phyloP scores from a whole-genome alignment of 2,329 filamentous ascomycete species.

The Dendrostoma leiphaemia region DNA sequence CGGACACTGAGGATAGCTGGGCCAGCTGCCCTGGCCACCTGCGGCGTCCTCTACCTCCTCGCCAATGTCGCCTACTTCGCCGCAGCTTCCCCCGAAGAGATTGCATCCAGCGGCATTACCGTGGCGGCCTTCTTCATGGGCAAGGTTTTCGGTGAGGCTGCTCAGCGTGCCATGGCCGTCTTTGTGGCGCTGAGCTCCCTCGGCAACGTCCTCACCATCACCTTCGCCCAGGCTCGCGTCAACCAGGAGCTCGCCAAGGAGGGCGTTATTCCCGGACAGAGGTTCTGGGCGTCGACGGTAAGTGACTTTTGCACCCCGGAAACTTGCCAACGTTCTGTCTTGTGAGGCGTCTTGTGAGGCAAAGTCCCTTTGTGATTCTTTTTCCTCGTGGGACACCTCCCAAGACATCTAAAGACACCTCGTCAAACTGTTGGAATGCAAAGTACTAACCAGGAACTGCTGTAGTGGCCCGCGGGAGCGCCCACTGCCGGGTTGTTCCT shows the following conservation, averaged over 20 bases:
- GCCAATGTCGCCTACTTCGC: slow-evolving; percentile 63
- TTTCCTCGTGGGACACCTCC: too few species aligned
- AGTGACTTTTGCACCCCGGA: too few species aligned
- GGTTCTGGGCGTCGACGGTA: slow-evolving; percentile 60
- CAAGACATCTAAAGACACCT: too few species aligned
- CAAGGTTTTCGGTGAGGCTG: slow-evolving; percentile 57
- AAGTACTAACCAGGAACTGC: too few species aligned
- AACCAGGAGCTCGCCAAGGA: slow-evolving; percentile 11
- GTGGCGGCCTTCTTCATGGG: slow-evolving; percentile 69
- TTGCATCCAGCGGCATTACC: slow-evolving; percentile 64
- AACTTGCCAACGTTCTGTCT: too few species aligned
- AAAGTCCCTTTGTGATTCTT: too few species aligned
- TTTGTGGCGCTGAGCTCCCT: slow-evolving; percentile 62
- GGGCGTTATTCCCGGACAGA: slow-evolving; percentile 31
- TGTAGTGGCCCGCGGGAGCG: slow-evolving; percentile 64
- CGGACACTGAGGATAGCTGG: slow-evolving; percentile 63
- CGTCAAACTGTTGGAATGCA: too few species aligned
- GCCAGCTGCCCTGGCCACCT: slow-evolving; percentile 57
- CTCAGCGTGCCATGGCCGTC: slow-evolving; percentile 11
- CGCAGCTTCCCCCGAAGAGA: slow-evolving; percentile 65
- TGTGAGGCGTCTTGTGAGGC: too few species aligned
- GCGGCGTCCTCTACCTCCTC: slow-evolving; percentile 64
- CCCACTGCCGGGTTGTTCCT: slow-evolving; percentile 67
- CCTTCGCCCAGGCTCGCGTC: slow-evolving; percentile 60
- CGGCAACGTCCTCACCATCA: slow-evolving; percentile 72